A percentile compares a stretch with the other conserved stretches of the same genome.
Conservation (phyloP, 2,329 filamentous ascomycete species). For the Cladosporium sp. region DNA sequence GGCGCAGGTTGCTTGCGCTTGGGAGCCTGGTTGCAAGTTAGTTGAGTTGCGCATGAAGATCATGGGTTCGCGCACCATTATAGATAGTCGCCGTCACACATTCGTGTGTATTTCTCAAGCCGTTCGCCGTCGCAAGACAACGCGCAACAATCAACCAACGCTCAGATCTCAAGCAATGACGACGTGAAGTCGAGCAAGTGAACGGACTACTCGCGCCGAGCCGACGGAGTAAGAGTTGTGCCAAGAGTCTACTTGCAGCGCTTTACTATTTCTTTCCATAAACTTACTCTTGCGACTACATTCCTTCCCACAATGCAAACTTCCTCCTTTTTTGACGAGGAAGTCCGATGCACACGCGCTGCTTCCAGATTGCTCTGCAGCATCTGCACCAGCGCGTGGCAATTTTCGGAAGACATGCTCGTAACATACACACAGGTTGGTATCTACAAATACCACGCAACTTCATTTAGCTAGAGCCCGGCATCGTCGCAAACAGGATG, state of each 20-base stretch:
- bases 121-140: background rate
- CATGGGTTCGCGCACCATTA: background rate
- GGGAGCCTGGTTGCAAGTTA: slow-evolving; percentile 27
- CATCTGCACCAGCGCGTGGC: background rate
- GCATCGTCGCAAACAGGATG: slow-evolving; percentile 26
- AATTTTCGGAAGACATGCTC: background rate
- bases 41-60: background rate
- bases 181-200: slow-evolving; percentile 11
- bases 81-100: background rate
- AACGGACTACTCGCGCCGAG: background rate
- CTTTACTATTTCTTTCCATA: slow-evolving; percentile 8
- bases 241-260: background rate
- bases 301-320: background rate
- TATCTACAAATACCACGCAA: slow-evolving; percentile 9
- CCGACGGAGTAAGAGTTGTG: background rate
- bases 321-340: background rate
- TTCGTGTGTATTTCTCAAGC: background rate
- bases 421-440: background rate
- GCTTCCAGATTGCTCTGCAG: background rate
- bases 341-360: background rate
- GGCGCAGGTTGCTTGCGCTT: slow-evolving; percentile 34
- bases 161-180: slow-evolving; percentile 12
- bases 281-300: background rate
- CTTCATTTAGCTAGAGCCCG: slow-evolving; percentile 33
- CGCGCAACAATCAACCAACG: background rate